phyloP scores from a whole-genome alignment of 257 asterid species.

The Hygrophila difformis region DNA sequence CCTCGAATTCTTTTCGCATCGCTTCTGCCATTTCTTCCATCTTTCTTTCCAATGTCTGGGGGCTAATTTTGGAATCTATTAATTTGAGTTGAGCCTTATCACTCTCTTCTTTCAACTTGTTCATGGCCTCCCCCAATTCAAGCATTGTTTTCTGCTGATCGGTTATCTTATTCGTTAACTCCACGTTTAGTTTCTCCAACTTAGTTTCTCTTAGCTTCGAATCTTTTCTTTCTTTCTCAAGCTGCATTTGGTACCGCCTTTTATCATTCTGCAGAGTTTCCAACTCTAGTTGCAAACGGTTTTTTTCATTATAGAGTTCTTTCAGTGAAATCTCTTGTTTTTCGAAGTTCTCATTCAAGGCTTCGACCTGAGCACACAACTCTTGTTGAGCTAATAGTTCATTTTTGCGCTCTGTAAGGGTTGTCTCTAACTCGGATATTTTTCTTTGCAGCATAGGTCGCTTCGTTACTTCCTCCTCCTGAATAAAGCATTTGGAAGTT shows the following conservation, averaged over 20 bases:
- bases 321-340: not conserved
- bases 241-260: conserved; percentile 19
- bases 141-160: conserved; percentile 29
- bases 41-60: conserved; percentile 41
- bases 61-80: conserved; percentile 26
- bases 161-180: conserved; percentile 24
- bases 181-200: conserved; percentile 34
- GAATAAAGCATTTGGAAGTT: conserved; percentile 25
- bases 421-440: conserved; percentile 25
- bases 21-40: conserved; percentile 64
- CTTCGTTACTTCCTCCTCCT: conserved; percentile 33
- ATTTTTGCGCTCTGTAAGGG: conserved; percentile 26
- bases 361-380: conserved; percentile 7
- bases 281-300: conserved; percentile 21
- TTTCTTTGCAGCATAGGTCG: conserved; percentile 18
- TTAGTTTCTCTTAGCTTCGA: conserved; percentile 12
- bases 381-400: conserved; percentile 17
- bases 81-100: conserved; percentile 7
- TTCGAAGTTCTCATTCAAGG: not conserved
- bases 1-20: conserved; percentile 54
- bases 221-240: conserved; percentile 28
- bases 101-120: conserved; percentile 25
- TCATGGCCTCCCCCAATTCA: conserved; percentile 19
- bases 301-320: conserved; percentile 18
- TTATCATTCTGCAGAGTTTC: conserved; percentile 23